These are phyloP conservation scores for Erodium chrysanthum DNA, from an alignment of 441 rosid genomes.

Conservation along the genomic window DNA sequence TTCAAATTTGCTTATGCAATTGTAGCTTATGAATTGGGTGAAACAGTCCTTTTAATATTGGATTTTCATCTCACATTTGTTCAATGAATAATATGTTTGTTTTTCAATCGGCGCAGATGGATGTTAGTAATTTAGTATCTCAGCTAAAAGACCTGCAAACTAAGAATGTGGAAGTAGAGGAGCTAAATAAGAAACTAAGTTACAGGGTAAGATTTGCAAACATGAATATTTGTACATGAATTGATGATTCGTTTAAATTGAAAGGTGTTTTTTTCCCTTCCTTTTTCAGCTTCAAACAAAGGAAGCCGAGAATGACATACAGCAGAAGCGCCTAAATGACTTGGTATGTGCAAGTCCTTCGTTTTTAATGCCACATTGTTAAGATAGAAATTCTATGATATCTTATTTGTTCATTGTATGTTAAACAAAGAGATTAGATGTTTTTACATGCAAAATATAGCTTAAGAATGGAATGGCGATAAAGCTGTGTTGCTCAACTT, in stretches of 20 bases:
- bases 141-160: constrained; percentile 70
- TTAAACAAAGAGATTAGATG: no score
- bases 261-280: background rate
- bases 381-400: background rate
- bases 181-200: constrained; percentile 41
- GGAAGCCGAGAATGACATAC: constrained; percentile 46
- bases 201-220: constrained; percentile 34
- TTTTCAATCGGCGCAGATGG: constrained; percentile 38
- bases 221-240: background rate
- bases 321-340: constrained; percentile 50
- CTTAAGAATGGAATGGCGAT: background rate
- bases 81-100: background rate
- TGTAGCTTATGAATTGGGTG: background rate
- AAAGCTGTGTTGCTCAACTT: background rate
- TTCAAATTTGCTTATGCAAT: background rate
- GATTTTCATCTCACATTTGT: background rate
- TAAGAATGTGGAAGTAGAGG: constrained; percentile 63
- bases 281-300: constrained; percentile 52
- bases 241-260: constrained; percentile 4
- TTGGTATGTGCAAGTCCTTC: constrained; percentile 34
- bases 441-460: background rate
- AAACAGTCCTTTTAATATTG: background rate
- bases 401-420: background rate
- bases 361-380: background rate
- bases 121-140: constrained; percentile 73